Percentiles rank a stretch among this genome's conserved stretches.
These are phyloP conservation scores for Tetrastigma voinierianum DNA, from an alignment of 164 flowering plant genomes.

Conservation along the genomic window DNA sequence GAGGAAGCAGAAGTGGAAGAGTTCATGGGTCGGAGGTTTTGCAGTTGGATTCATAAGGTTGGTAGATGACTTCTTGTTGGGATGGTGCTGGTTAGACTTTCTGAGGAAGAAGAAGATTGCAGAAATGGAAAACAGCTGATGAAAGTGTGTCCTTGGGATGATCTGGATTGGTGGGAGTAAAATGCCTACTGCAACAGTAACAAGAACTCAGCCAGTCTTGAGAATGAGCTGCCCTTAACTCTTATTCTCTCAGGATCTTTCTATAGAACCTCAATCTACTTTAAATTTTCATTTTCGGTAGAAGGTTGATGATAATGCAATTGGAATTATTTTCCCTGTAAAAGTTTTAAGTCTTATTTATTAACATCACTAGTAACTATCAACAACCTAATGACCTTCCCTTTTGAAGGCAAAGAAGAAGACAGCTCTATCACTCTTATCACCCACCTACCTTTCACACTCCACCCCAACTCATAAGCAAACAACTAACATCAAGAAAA, in stretches of 20 bases:
- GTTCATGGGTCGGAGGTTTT: constrained; percentile 28
- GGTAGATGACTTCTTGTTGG: constrained; percentile 11
- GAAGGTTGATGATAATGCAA: too few species aligned
- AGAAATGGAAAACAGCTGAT: constrained; percentile 45
- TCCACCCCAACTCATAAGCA: too few species aligned
- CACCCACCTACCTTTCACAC: too few species aligned
- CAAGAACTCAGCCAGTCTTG: constrained; percentile 46
- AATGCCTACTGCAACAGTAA: constrained; percentile 50
- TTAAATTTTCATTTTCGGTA: too few species aligned
- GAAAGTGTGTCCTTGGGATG: constrained; percentile 28
- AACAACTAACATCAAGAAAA: too few species aligned
- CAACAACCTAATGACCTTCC: too few species aligned
- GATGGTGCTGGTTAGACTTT: constrained; percentile 9
- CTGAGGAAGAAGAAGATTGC: constrained; percentile 23
- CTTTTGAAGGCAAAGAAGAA: too few species aligned
- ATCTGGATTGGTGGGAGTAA: constrained; percentile 41
- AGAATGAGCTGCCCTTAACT: constrained; percentile 17
- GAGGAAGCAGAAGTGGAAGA: constrained; percentile 15
- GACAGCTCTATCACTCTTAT: too few species aligned
- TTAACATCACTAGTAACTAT: too few species aligned
- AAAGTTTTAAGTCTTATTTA: too few species aligned
- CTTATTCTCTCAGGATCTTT: not conserved
- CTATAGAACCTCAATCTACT: too few species aligned
- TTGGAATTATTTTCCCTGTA: too few species aligned
- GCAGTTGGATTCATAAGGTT: constrained; percentile 23